Evolutionary conservation across 1,284 basidiomycete species (phyloP), one percentile per base, ranked within the genome.

Genomic region (Phenoliferia sp.): DNA sequence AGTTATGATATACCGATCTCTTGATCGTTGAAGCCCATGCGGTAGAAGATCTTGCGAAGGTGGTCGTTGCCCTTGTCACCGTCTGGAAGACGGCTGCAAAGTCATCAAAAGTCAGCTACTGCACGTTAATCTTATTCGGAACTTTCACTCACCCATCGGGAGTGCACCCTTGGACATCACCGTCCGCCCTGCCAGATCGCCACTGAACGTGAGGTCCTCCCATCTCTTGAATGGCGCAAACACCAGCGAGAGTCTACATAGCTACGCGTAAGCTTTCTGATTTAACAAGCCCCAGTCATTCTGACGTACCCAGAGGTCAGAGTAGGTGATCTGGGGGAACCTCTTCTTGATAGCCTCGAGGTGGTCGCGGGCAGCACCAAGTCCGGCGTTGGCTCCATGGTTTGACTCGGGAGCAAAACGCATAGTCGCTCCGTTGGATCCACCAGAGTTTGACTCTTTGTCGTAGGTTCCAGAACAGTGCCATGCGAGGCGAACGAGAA

Each of bases 401-500:
- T 76, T 69, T 12, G 69, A 70, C 60, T 76, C 75, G 44, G 74
- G 75, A 0, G 73, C 72, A 66, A 75, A 76, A 29, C 74, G 64
- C 75, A 76, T 76, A 10, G 73, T 74, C 4, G 74, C 74, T 22
- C 74, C 74, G 66, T 75, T 74, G 39, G 69, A 71, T 10, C 75
- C 75, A 19, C 75, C 75, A 59, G 61, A 66, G 32, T 59, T 66
- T 5, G 68, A 58, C 22, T 69, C 52, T 64, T 69, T 70, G 82
- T 94, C 90, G 77, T 90, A 94, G 1, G 94, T 97, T 61, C 94
- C 94, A 59, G 90, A 67, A 35, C 58, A 62, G 74, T 80, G 78
- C 78, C 94, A 97, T 33, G 94, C 94, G 65, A 98, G 87, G 79
- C 95, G 92, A 66, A 99, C 84, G 64, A 98, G 80, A 56, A 98